phyloP scores from a whole-genome alignment of 441 rosid genomes.

The Euphorbia schlechtendalii region DNA sequence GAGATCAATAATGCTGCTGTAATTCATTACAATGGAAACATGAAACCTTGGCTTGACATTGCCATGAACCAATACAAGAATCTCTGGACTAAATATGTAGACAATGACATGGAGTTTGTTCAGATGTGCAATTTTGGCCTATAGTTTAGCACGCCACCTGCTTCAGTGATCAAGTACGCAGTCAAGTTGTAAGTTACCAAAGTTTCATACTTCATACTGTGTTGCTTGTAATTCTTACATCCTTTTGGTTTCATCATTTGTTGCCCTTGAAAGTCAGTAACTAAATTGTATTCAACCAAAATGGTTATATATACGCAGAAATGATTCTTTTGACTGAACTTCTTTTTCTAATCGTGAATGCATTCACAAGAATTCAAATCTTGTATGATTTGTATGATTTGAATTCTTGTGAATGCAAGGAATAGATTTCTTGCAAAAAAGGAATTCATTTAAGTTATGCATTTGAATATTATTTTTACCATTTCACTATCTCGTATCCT shows the following conservation, averaged over 20 bases:
- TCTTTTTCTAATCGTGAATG: not conserved
- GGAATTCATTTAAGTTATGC: too few species aligned
- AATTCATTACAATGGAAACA: conserved; percentile 86
- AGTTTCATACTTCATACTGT: conserved; percentile 21
- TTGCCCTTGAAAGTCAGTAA: conserved; percentile 11
- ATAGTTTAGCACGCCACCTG: conserved; percentile 26
- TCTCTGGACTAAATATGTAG: conserved; percentile 82
- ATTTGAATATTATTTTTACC: too few species aligned
- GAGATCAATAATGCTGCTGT: conserved; percentile 75
- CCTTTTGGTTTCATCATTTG: conserved; percentile 17
- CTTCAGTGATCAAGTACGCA: conserved; percentile 16
- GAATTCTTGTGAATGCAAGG: too few species aligned
- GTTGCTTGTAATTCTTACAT: conserved; percentile 16
- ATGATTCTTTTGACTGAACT: conserved; percentile 14
- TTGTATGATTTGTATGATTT: not conserved
- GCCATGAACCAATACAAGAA: conserved; percentile 80
- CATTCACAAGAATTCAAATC: conserved; percentile 3
- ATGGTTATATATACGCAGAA: conserved; percentile 21
- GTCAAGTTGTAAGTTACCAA: conserved; percentile 20
- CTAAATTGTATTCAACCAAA: conserved; percentile 24
- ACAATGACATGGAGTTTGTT: conserved; percentile 89
- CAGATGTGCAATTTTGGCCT: conserved; percentile 92
- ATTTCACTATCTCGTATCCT: not conserved
- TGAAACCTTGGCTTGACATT: conserved; percentile 96
- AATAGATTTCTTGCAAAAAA: too few species aligned